Conservation (phyloP, 2,329 filamentous ascomycete genomes). For the Zasmidium citrigriseum region DNA sequence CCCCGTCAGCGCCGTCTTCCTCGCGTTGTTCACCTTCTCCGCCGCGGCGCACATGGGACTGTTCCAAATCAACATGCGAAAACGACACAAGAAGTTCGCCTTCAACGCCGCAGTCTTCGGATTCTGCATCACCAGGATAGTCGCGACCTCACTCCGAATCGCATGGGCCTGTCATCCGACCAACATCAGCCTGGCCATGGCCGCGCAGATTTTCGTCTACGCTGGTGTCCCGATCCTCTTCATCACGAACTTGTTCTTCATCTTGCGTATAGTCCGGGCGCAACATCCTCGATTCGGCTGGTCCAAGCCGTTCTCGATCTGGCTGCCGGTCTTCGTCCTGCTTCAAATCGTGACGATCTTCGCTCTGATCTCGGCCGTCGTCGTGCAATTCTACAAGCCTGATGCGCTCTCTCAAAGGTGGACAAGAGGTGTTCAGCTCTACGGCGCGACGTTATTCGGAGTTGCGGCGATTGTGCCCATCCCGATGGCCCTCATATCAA, state of each 20-base stretch:
- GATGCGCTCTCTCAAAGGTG: conserved; percentile 48
- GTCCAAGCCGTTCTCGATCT: conserved; percentile 53
- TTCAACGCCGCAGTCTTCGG: conserved; percentile 59
- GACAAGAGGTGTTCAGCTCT: conserved; percentile 65
- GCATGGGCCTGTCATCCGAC: conserved; percentile 52
- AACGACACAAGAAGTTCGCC: conserved; percentile 58
- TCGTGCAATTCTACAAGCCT: conserved; percentile 69
- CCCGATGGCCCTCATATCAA: conserved; percentile 52
- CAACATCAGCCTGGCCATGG: conserved; percentile 51
- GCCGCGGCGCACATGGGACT: conserved; percentile 62
- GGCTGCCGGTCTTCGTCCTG: conserved; percentile 61
- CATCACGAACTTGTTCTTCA: conserved; percentile 74
- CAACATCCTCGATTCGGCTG: conserved; percentile 72
- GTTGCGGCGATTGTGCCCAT: conserved; percentile 68
- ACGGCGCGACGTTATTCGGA: conserved; percentile 62
- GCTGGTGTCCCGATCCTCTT: conserved; percentile 76
- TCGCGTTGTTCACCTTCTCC: conserved; percentile 57
- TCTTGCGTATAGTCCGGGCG: conserved; percentile 73
- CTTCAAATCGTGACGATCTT: conserved; percentile 61
- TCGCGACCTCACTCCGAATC: conserved; percentile 53
- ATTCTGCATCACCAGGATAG: conserved; percentile 53
- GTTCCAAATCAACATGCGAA: conserved; percentile 52
- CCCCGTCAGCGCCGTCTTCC: conserved; percentile 64
- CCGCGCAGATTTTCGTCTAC: conserved; percentile 68
- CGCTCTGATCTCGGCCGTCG: conserved; percentile 65